Conservation (phyloP, 768 basidiomycete genomes). For the Dictyophora rubrovolvata region DNA sequence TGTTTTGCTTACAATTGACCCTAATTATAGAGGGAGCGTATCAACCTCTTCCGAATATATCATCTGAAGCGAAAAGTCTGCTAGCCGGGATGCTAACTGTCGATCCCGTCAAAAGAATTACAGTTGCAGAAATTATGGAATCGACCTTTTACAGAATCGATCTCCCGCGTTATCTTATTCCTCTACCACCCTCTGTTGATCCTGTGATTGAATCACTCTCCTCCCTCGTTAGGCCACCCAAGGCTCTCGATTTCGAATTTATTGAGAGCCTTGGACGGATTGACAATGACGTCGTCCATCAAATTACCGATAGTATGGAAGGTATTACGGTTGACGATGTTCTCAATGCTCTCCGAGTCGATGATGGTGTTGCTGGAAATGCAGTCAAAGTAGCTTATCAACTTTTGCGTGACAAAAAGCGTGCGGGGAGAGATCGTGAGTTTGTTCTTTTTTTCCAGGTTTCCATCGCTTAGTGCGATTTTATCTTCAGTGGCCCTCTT, state of each 20-base stretch:
- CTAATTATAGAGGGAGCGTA: slow-evolving; percentile 67
- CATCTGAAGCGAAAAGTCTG: slow-evolving; percentile 64
- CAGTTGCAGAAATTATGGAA: slow-evolving; percentile 80
- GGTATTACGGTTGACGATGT: slow-evolving; percentile 77
- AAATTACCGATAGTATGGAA: slow-evolving; percentile 60
- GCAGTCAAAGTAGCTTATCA: slow-evolving; percentile 95
- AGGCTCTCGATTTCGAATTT: slow-evolving; percentile 65
- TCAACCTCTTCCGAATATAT: slow-evolving; percentile 75
- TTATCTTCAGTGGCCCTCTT: slow-evolving; percentile 52
- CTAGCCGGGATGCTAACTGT: slow-evolving; percentile 87
- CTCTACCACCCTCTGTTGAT: slow-evolving; percentile 68
- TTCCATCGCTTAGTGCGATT: neutral
- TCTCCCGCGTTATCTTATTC: slow-evolving; percentile 76
- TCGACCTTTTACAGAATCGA: slow-evolving; percentile 87
- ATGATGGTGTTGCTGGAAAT: slow-evolving; percentile 82
- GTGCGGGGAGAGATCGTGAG: slow-evolving; percentile 79
- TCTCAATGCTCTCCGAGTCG: slow-evolving; percentile 72
- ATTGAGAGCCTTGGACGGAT: slow-evolving; percentile 90
- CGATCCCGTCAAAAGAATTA: slow-evolving; percentile 92
- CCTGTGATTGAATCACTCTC: slow-evolving; percentile 68
- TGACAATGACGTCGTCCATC: slow-evolving; percentile 84
- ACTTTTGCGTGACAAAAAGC: slow-evolving; percentile 79
- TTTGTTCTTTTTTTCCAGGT: slow-evolving; percentile 7
- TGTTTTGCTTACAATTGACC: slow-evolving; percentile 3
- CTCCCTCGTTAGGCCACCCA: slow-evolving; percentile 54